Conservation (phyloP, 495 filamentous ascomycete species). For the Elaphomyces granulatus region DNA sequence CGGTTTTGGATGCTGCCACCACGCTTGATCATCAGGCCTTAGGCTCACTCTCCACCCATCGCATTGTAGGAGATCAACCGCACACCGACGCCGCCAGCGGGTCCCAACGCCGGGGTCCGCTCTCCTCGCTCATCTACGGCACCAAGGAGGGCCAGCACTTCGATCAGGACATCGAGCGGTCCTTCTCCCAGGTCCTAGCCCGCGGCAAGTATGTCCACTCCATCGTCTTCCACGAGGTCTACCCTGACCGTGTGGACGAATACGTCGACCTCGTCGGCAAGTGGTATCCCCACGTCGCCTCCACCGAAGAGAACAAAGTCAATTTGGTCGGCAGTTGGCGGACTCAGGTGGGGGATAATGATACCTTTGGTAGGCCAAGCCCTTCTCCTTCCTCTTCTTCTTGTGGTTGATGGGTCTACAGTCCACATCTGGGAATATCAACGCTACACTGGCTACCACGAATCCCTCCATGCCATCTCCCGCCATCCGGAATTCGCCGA, state of each 20-base stretch:
- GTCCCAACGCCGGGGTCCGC: slow-evolving; percentile 30
- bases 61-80: slow-evolving; percentile 33
- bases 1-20: slow-evolving; percentile 25
- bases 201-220: slow-evolving; percentile 97
- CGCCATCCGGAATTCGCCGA: slow-evolving; percentile 63
- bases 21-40: slow-evolving; percentile 33
- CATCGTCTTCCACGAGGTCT: slow-evolving; percentile 93
- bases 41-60: slow-evolving; percentile 53
- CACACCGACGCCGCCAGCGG: slow-evolving; percentile 36
- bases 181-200: slow-evolving; percentile 85
- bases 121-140: slow-evolving; percentile 76
- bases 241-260: slow-evolving; percentile 89
- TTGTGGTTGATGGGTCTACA: slow-evolving; percentile 3
- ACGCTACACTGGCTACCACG: slow-evolving; percentile 89
- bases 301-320: slow-evolving; percentile 70
- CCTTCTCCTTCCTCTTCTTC: neutral
- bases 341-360: slow-evolving; percentile 94
- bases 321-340: slow-evolving; percentile 96
- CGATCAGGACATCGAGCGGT: slow-evolving; percentile 87
- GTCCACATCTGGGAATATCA: slow-evolving; percentile 99
- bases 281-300: slow-evolving; percentile 84
- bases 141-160: slow-evolving; percentile 86
- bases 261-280: slow-evolving; percentile 83
- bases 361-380: slow-evolving; percentile 68
- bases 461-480: slow-evolving; percentile 71